phyloP scores from a whole-genome alignment of 768 basidiomycete genomes.

The Amanita rimosa region DNA sequence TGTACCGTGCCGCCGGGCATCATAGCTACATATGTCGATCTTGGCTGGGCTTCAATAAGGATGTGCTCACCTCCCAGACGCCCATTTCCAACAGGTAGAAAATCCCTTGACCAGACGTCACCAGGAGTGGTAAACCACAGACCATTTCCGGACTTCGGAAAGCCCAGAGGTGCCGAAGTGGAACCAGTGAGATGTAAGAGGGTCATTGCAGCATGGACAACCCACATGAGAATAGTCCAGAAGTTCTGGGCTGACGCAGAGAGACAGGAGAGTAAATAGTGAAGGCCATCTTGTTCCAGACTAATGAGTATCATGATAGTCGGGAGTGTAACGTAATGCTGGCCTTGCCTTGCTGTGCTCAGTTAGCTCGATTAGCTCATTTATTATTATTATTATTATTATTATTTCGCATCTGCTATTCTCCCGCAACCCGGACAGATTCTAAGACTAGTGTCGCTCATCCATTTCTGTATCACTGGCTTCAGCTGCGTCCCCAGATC shows the following conservation, averaged over 20 bases:
- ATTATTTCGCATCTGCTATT: conserved; percentile 26
- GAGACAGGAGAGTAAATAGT: neutral
- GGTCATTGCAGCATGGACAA: conserved; percentile 13
- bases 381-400: too few relatives aligned
- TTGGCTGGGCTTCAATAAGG: neutral
- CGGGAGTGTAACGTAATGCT: too few relatives aligned
- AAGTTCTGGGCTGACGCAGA: neutral
- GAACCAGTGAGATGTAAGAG: conserved; percentile 13
- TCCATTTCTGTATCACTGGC: conserved; percentile 83
- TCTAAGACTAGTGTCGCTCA: conserved; percentile 48
- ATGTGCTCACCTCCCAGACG: conserved; percentile 45
- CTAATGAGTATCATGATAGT: too few relatives aligned
- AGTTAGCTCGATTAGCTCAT: too few relatives aligned
- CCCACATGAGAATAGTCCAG: conserved; percentile 12
- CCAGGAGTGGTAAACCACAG: conserved; percentile 56
- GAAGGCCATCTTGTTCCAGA: neutral
- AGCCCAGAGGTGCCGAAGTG: conserved; percentile 27
- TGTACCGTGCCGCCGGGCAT: conserved; percentile 47
- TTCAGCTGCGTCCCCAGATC: conserved; percentile 93
- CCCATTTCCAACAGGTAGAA: conserved; percentile 66
- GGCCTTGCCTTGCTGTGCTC: too few relatives aligned
- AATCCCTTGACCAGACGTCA: conserved; percentile 44
- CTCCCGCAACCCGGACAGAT: conserved; percentile 63
- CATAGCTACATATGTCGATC: conserved; percentile 34
- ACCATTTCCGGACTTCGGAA: conserved; percentile 64